Base-by-base conservation (phyloP, 306 rosid species). In the Lithocarpus polystachyus region DNA sequence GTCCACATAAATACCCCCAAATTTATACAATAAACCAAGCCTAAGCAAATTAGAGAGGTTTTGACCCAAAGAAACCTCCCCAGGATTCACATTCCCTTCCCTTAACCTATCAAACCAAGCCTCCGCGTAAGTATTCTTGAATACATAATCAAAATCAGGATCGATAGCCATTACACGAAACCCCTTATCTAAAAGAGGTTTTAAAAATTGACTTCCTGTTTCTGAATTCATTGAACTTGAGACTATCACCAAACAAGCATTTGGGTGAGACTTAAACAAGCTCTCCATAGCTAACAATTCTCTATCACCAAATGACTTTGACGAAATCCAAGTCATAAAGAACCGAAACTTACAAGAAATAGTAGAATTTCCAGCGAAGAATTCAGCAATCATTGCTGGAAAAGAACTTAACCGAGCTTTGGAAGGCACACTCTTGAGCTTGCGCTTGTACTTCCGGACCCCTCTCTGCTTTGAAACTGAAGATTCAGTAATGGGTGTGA, bases 281-380 rank as follows among this genome's bases (percentile, higher is more conserved):
- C 96, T 91, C 79, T 93, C 93, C 18, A 95, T 12, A 11, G 96
- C 86, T 19, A 90, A 51, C 10, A 90, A 52, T 77, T 95, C 97
- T 59, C 92, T 90, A 0, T 75, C 88, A 53, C 96, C 84, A 59
- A 95, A 91, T 23, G 84, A 69, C 59, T 86, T 70, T 65, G 86
- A 62, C 12, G 97, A 90, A 85, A 95, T 92, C 98, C 99, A 92
- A 56, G 97, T 95, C 94, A 95, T 95, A 74, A 95, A 95, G 80
- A 95, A 91, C 54, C 90, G 84, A 19, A 81, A 52, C 77, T 87
- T 79, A 79, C 99, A 92, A 5, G 84, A 73, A 77, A 22, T 45
- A 19, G 76, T 57, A 6, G 74, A 79, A 2, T 83, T 88, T 15
- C 76, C 79, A 5, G 75, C 64, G 33, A 90, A 84, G 82, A 95